A percentile compares a stretch with the other conserved stretches of the same genome.
Evolutionary conservation across 2,329 filamentous ascomycete species (phyloP).

Genomic region (Tolypocladium inflatum): DNA sequence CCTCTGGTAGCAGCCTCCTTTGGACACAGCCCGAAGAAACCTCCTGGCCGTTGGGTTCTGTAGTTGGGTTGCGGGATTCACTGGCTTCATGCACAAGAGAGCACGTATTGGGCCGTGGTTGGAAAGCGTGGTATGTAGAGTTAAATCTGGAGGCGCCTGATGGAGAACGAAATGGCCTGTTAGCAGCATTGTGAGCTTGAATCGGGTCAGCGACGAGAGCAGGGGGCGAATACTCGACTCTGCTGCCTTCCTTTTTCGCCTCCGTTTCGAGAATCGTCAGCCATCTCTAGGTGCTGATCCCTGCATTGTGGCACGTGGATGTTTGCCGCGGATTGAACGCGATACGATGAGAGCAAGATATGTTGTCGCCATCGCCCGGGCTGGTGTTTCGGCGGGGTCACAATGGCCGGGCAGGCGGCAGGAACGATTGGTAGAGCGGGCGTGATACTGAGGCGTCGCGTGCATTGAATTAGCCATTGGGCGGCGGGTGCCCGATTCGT

Average conservation of each 20-base stretch:
- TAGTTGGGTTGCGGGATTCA: too few relatives aligned
- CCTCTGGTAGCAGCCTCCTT: too few relatives aligned
- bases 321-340: not conserved
- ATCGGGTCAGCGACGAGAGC: not conserved
- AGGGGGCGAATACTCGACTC: not conserved
- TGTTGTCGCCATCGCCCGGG: not conserved
- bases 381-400: not conserved
- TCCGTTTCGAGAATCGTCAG: not conserved
- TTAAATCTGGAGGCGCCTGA: not conserved
- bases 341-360: not conserved
- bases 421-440: not conserved
- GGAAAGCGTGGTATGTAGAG: too few relatives aligned
- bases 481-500: too few relatives aligned
- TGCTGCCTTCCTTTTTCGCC: not conserved
- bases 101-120: too few relatives aligned
- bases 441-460: not conserved
- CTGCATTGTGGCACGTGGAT: too few relatives aligned
- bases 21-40: too few relatives aligned
- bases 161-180: not conserved
- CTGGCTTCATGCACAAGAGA: too few relatives aligned
- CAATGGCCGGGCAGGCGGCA: not conserved
- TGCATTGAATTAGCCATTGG: too few relatives aligned
- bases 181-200: not conserved
- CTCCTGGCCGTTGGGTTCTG: too few relatives aligned
- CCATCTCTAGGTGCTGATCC: not conserved